Percentiles rank a stretch among this genome's conserved stretches.
Conservation (phyloP, 2,329 filamentous ascomycete species). For the Magnaporthiopsis rhizophila region DNA sequence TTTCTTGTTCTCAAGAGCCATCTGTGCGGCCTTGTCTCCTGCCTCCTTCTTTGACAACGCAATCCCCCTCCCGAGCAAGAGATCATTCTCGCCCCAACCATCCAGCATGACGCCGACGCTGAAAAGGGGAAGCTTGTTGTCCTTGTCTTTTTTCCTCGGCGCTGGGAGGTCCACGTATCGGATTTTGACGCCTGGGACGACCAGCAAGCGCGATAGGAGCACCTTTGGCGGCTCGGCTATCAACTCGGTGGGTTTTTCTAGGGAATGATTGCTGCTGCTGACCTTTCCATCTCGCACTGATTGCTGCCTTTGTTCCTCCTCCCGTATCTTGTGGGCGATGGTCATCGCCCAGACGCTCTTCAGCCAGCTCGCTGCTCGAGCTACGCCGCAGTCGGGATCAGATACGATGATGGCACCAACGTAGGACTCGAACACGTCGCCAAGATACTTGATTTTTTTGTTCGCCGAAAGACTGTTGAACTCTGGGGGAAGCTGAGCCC, state of each 20-base stretch:
- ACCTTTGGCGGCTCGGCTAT: slow-evolving; percentile 36
- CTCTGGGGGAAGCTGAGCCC: slow-evolving; percentile 47
- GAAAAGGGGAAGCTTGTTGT: slow-evolving; percentile 47
- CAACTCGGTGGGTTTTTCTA: background rate
- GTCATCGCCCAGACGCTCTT: slow-evolving; percentile 64
- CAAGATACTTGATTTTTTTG: slow-evolving; percentile 59
- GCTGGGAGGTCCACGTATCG: slow-evolving; percentile 51
- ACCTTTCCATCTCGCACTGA: background rate
- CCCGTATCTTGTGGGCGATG: slow-evolving; percentile 45
- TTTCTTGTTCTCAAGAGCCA: slow-evolving; percentile 59
- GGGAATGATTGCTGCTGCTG: background rate
- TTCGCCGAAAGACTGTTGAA: slow-evolving; percentile 21
- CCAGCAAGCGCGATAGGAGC: slow-evolving; percentile 41
- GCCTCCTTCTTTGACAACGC: slow-evolving; percentile 63
- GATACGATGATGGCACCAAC: slow-evolving; percentile 70
- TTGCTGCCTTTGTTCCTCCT: slow-evolving; percentile 24
- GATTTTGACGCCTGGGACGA: slow-evolving; percentile 49
- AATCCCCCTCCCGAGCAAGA: slow-evolving; percentile 51
- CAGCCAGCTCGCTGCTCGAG: slow-evolving; percentile 61
- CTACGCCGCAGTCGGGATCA: slow-evolving; percentile 54
- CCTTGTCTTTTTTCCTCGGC: slow-evolving; percentile 45
- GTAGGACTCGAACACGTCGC: slow-evolving; percentile 88
- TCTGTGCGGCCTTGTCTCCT: slow-evolving; percentile 55
- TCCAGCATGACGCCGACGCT: slow-evolving; percentile 57
- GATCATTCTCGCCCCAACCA: slow-evolving; percentile 58